Conservation (phyloP, 1,284 basidiomycete genomes). For the Malassezia arunalokei region DNA sequence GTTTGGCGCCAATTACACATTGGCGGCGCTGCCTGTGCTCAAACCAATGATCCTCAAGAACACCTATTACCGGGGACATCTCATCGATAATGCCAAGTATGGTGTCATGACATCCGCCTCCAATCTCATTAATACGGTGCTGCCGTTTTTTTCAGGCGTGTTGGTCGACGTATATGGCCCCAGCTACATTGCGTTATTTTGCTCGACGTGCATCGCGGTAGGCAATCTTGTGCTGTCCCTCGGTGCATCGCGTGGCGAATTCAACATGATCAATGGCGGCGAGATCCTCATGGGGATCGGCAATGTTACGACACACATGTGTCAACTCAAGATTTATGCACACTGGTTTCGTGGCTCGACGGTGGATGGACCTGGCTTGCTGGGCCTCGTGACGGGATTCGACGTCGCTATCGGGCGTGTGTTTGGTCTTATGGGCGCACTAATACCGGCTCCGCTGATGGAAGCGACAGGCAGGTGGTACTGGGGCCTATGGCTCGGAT, state of each 20-base stretch:
- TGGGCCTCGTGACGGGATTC: constrained; percentile 34
- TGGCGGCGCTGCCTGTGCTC: not conserved
- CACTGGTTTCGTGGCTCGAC: constrained; percentile 19
- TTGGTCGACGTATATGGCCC: constrained; percentile 48
- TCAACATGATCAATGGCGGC: constrained; percentile 28
- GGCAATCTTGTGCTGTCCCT: constrained; percentile 43
- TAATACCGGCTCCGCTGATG: constrained; percentile 45
- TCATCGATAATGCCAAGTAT: constrained; percentile 55
- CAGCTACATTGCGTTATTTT: constrained; percentile 26
- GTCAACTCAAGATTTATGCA: constrained; percentile 38
- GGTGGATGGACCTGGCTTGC: constrained; percentile 11
- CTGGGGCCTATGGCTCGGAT: constrained; percentile 47
- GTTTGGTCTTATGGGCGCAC: constrained; percentile 24
- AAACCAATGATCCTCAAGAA: not conserved
- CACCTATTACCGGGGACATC: not conserved
- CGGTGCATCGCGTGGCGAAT: constrained; percentile 19
- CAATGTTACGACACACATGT: constrained; percentile 42
- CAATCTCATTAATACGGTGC: constrained; percentile 48
- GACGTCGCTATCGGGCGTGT: constrained; percentile 42
- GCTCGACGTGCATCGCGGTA: constrained; percentile 38
- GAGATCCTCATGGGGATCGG: constrained; percentile 34
- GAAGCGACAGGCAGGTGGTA: constrained; percentile 46
- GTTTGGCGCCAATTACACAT: not conserved
- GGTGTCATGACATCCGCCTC: constrained; percentile 48
- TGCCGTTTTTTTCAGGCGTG: constrained; percentile 49